phyloP scores from a whole-genome alignment of 2,329 filamentous ascomycete genomes.

The Phyllosticta citrichinensis region DNA sequence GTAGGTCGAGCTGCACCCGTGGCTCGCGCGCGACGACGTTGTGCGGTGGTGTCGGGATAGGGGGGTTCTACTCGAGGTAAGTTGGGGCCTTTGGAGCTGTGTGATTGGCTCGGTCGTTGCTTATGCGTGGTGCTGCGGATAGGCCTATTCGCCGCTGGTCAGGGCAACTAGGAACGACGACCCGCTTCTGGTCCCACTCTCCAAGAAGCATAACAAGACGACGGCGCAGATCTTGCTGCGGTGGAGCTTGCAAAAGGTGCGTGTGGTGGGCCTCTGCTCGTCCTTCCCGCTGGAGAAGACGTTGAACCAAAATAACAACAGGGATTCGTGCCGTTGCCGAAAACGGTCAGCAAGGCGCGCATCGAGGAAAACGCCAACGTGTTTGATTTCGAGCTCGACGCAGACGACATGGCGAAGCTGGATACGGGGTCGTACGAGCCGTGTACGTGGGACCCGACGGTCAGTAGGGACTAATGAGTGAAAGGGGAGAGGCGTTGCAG shows the following conservation, averaged over 20 bases:
- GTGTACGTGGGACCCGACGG: slow-evolving; percentile 50
- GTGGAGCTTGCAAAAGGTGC: slow-evolving; percentile 47
- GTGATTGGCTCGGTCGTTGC: not conserved
- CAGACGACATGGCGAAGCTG: slow-evolving; percentile 49
- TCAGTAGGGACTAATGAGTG: slow-evolving; percentile 20
- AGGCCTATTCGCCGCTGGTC: slow-evolving; percentile 38
- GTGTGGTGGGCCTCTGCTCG: not conserved
- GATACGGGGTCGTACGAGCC: slow-evolving; percentile 46
- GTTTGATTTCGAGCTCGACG: slow-evolving; percentile 50
- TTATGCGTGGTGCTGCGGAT: not conserved
- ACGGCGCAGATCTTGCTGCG: slow-evolving; percentile 49
- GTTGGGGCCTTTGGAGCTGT: not conserved
- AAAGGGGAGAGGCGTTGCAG: not conserved
- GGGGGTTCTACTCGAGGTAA: slow-evolving; percentile 33
- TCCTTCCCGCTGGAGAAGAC: not conserved
- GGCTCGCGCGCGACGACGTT: slow-evolving; percentile 72
- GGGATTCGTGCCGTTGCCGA: slow-evolving; percentile 53
- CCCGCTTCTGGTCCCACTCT: slow-evolving; percentile 39
- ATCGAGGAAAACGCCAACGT: slow-evolving; percentile 52
- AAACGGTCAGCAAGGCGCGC: slow-evolving; percentile 49
- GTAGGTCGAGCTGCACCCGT: slow-evolving; percentile 70
- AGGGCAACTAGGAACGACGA: slow-evolving; percentile 42
- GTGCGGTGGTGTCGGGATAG: slow-evolving; percentile 61
- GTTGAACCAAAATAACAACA: slow-evolving; percentile 15
- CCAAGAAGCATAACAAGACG: slow-evolving; percentile 48